Base-by-base conservation (phyloP, 2,329 filamentous ascomycete genomes). In the Zarea fungicola region DNA sequence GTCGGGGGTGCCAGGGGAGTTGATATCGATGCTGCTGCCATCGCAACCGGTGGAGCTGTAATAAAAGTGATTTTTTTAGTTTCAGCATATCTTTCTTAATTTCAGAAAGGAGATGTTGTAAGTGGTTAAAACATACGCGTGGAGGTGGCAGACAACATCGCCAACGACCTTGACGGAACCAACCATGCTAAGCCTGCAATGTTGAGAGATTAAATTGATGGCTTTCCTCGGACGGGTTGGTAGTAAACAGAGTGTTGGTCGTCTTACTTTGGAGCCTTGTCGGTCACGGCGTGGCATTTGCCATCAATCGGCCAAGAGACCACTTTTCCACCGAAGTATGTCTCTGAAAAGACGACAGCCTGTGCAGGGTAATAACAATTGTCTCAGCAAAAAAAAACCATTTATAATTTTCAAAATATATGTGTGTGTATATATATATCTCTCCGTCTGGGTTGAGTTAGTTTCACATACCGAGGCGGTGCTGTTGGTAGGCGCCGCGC, bases 261-360 rank as follows among this genome's bases (percentile, higher is more conserved):
- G 23, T 29, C 39, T 28, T 29, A 42, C 39, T 42, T 42, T 23
- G 39, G 25, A 16, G 39, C 39, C 25, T 42, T 13, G n/a, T 44
- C 29, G 19, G 9, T 16, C 13, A 26, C 26, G 18, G 18, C 1
- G 19, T 35, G 42, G 22, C 42, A 45, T 32, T 28, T 28, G 32
- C 16, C 16, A 23, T 45, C 42, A 4, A 45, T 22, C 21, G 42
- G 42, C 42, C 42, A 45, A 16, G 32, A 6, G 23, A 36, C 32
- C 7, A n/a, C 5, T 5, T 28, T 21, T n/a, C 42, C 42, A 16
- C 1, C 13, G 22, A 45, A 45, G n/a, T 18, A 31, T 14, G 11
- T 5, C 4, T 26, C 21, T 11, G 29, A 19, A n/a, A 23, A 34
- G 29, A 44, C 6, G 14, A 22, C 14, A 9, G 19, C 31, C 42